phyloP scores from a whole-genome alignment of 306 rosid genomes.

The Prunus campanulata region DNA sequence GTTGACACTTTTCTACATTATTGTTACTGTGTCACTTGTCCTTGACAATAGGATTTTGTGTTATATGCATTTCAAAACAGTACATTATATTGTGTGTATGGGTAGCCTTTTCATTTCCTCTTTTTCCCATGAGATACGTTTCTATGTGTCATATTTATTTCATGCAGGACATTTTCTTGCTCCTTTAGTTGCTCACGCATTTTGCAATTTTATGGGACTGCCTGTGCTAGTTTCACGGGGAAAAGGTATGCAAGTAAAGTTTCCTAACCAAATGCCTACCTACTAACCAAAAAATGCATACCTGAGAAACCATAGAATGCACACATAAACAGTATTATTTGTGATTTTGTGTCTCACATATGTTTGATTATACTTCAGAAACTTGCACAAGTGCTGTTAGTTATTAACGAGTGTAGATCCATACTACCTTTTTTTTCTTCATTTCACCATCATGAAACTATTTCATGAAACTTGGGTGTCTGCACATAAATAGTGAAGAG shows the following conservation, averaged over 20 bases:
- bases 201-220: slow-evolving; percentile 91
- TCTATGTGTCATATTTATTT: not conserved
- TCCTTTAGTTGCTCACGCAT: slow-evolving; percentile 75
- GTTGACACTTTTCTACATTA: not conserved
- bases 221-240: slow-evolving; percentile 57
- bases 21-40: not conserved
- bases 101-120: not conserved
- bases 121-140: not conserved
- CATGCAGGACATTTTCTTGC: slow-evolving; percentile 83
- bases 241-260: slow-evolving; percentile 49
- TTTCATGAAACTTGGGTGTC: not conserved
- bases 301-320: slow-evolving; percentile 1
- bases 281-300: not conserved
- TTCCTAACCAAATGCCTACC: slow-evolving; percentile 1
- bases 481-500: not conserved
- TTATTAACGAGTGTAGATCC: not conserved
- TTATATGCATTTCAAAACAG: not conserved
- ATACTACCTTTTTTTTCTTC: not conserved
- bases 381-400: not conserved
- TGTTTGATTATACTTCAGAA: not conserved
- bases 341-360: not conserved
- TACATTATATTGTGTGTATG: not conserved
- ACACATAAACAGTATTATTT: not conserved
- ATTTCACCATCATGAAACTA: not conserved
- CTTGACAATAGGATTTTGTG: not conserved